A percentile compares a stretch with the other conserved stretches of the same genome.
These are phyloP conservation scores for Arabidopsis suecica DNA, from an alignment of 345 rosid genomes.

Conservation along the genomic window DNA sequence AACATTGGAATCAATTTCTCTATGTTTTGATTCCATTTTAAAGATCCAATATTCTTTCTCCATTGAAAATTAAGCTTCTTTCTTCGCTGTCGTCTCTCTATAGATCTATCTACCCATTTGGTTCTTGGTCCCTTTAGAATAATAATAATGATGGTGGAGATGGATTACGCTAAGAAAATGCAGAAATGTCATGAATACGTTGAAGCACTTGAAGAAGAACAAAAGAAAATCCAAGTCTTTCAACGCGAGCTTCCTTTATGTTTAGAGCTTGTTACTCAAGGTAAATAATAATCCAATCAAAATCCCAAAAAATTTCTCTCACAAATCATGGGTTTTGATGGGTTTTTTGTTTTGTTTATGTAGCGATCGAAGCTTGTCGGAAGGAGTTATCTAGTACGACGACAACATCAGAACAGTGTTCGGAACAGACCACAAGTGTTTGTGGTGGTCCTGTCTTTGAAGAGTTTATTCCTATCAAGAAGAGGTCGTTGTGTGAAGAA, in stretches of 20 bases:
- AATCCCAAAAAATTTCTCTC: background rate
- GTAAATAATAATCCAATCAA: slow-evolving; percentile 42
- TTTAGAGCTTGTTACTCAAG: slow-evolving; percentile 91
- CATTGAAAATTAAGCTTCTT: slow-evolving; percentile 1
- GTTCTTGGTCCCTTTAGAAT: background rate
- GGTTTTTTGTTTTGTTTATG: background rate
- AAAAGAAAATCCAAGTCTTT: slow-evolving; percentile 85
- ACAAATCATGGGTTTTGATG: background rate
- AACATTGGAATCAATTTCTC: background rate
- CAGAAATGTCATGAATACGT: slow-evolving; percentile 66
- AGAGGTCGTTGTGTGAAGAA: slow-evolving; percentile 34
- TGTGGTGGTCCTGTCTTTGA: slow-evolving; percentile 69
- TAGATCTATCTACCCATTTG: slow-evolving; percentile 26
- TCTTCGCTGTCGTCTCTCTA: background rate
- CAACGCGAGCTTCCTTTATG: slow-evolving; percentile 96
- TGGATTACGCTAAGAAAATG: slow-evolving; percentile 62
- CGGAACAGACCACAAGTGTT: slow-evolving; percentile 81
- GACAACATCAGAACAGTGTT: slow-evolving; percentile 59
- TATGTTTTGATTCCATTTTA: slow-evolving; percentile 65
- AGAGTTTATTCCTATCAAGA: slow-evolving; percentile 86
- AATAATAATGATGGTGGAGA: slow-evolving; percentile 23
- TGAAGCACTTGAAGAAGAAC: slow-evolving; percentile 82
- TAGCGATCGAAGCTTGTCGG: slow-evolving; percentile 84
- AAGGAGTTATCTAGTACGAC: slow-evolving; percentile 74
- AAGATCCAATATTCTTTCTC: slow-evolving; percentile 64